Percentiles rank a stretch among this genome's conserved stretches.
phyloP scores from a whole-genome alignment of 768 basidiomycete species.

The Hericium erinaceus region DNA sequence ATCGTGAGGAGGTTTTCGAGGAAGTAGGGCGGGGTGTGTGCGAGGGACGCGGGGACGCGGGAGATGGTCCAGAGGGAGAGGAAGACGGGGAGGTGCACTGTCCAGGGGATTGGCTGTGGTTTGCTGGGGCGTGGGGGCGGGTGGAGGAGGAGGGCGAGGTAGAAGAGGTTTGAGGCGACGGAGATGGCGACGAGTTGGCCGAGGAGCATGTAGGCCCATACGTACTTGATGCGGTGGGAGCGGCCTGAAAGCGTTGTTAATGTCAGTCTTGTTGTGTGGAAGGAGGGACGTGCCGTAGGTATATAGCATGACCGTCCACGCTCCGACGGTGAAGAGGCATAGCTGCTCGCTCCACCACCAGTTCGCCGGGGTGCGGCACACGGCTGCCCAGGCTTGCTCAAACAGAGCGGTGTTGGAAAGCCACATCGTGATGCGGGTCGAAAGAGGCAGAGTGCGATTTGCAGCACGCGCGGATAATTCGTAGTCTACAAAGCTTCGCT shows the following conservation, averaged over 20 bases:
- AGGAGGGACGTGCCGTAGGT: conserved; percentile 34
- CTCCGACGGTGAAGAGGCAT: conserved; percentile 48
- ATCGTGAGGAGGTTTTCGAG: conserved; percentile 51
- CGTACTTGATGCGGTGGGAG: conserved; percentile 32
- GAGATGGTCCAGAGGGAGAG: conserved; percentile 36
- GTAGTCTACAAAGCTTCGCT: conserved; percentile 51
- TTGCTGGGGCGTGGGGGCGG: conserved; percentile 15
- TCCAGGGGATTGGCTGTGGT: background rate
- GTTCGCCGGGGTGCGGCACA: conserved; percentile 30
- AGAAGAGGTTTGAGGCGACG: conserved; percentile 57
- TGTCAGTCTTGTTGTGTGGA: background rate
- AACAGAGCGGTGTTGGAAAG: conserved; percentile 46
- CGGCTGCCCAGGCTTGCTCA: conserved; percentile 44
- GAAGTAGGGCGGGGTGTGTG: conserved; percentile 33
- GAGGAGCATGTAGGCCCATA: conserved; percentile 65
- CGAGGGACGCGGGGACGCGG: conserved; percentile 28
- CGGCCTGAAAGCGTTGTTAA: conserved; percentile 21
- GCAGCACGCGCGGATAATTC: conserved; percentile 16
- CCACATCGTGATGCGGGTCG: conserved; percentile 40
- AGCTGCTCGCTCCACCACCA: conserved; percentile 72
- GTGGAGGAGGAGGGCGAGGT: conserved; percentile 37
- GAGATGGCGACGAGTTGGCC: conserved; percentile 67
- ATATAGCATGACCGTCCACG: conserved; percentile 44
- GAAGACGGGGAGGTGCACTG: conserved; percentile 19
- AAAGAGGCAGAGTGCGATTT: conserved; percentile 2